Evolutionary conservation across 441 rosid genomes (phyloP).

Genomic region (Dalechampia spathulata): DNA sequence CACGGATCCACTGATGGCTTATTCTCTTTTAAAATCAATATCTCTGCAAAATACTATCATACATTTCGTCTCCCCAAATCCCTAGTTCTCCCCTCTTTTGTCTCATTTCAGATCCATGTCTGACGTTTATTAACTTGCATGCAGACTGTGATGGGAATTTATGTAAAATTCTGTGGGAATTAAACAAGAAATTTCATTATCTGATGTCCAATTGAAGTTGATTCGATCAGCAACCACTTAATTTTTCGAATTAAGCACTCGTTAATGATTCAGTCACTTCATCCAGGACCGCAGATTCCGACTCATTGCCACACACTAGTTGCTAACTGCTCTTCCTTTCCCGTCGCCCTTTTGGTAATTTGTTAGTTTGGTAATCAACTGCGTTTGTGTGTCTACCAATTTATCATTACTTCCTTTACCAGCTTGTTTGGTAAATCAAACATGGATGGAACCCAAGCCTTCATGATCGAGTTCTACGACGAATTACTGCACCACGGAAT

Average conservation of each 20-base stretch:
- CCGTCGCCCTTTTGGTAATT: no score
- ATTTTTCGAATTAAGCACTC: constrained; percentile 31
- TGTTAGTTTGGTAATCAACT: no score
- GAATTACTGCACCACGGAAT: constrained; percentile 27
- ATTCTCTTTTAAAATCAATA: background rate
- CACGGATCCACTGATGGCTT: constrained; percentile 53
- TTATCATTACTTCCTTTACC: no score
- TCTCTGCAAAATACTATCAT: constrained; percentile 28
- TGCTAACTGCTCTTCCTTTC: no score
- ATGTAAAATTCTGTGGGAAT: constrained; percentile 23
- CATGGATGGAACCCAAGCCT: constrained; percentile 17
- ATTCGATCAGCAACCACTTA: constrained; percentile 19
- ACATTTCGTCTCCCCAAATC: constrained; percentile 38
- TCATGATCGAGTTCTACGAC: constrained; percentile 22
- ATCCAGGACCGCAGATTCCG: constrained; percentile 42
- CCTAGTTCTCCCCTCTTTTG: constrained; percentile 33
- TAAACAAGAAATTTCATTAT: constrained; percentile 15
- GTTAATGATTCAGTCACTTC: constrained; percentile 75
- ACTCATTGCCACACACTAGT: no score
- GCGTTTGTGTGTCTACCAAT: no score
- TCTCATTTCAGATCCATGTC: background rate
- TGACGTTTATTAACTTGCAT: background rate
- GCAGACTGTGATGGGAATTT: constrained; percentile 30
- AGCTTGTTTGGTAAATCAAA: constrained; percentile 30
- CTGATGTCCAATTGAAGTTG: constrained; percentile 18